Conservation (phyloP, 73 alveolate genomes). For the Blepharisma japonicum region DNA sequence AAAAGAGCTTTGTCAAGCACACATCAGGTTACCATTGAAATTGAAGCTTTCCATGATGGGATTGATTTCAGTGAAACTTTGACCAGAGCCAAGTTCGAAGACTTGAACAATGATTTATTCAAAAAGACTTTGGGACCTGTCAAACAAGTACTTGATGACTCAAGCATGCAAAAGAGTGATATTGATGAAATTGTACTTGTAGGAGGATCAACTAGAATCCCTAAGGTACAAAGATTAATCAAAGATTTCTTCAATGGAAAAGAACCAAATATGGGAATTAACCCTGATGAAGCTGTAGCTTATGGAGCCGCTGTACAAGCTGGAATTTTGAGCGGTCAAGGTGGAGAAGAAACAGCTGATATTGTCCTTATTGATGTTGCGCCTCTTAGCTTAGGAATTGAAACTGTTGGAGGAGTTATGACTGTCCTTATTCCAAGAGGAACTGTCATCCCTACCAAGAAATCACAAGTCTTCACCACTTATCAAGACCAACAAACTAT, state of each 20-base stretch:
- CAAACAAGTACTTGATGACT: slow-evolving; percentile 87
- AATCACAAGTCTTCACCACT: slow-evolving; percentile 97
- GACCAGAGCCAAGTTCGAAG: slow-evolving; percentile 98
- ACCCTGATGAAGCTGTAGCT: slow-evolving; percentile 99
- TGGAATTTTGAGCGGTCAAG: slow-evolving; percentile 97
- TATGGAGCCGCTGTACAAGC: slow-evolving; percentile 99
- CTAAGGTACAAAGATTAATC: slow-evolving; percentile 93
- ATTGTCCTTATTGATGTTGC: slow-evolving; percentile 93
- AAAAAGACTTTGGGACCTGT: slow-evolving; percentile 94
- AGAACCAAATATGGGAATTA: slow-evolving; percentile 96
- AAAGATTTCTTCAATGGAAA: slow-evolving; percentile 97
- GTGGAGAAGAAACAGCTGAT: slow-evolving; percentile 84
- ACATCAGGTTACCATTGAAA: slow-evolving; percentile 84
- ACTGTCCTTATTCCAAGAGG: slow-evolving; percentile 96
- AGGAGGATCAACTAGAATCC: slow-evolving; percentile 99
- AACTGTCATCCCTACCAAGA: slow-evolving; percentile 98
- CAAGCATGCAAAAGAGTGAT: slow-evolving; percentile 67
- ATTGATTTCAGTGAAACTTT: slow-evolving; percentile 93
- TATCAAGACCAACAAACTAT: slow-evolving; percentile 92
- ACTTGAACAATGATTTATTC: slow-evolving; percentile 85
- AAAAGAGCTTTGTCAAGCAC: slow-evolving; percentile 96
- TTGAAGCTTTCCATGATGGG: slow-evolving; percentile 94
- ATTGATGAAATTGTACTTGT: slow-evolving; percentile 87
- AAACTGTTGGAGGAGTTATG: slow-evolving; percentile 99
- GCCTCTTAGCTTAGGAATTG: slow-evolving; percentile 98